Base-by-base conservation (phyloP, 176 grass and related monocot genomes). In the Typha latifolia region DNA sequence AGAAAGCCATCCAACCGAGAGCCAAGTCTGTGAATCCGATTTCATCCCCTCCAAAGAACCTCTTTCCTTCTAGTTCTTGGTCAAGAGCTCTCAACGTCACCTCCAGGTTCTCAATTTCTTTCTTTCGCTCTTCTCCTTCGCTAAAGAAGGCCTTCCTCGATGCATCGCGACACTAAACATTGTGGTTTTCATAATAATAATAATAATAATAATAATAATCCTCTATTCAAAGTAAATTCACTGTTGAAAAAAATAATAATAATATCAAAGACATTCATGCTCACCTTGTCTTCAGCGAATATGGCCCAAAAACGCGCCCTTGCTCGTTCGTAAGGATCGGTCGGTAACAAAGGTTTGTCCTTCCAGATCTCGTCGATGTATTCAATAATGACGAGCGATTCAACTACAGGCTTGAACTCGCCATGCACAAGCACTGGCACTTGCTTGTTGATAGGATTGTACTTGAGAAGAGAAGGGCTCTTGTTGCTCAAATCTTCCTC, bases 1-100 rank as follows among this genome's bases (percentile, higher is more conserved):
- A 93, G 31, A 19, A 63, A 16, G 76, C 56, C 0, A 83, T 1
- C 13, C 47, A 21, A 5, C 66, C 3, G 4, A 63, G 73, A 3
- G 31, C 73, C 9, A 94, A 52, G 74, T 94, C 90, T 0, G 62
- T 59, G 5, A 70, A 11, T 2, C 86, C 82, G 1, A 95, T 64
- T 14, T 51, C 4, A 0, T 86, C 80, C 4, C 90, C 82, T 12
- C 74, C 77, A 24, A 95, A 86, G 14, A 86, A 95, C 51, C 62
- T 81, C 66, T 74, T 80, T 21, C 77, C 77, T 66, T 80, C 19
- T 0, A 80, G 15, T 62, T 72, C 69, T 72, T 80, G 49, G 2
- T 80, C 77, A 7, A 80, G 68, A 49, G 29, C 69, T 67, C 72
- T 80, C 62, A 80, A 13, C 26, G 53, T 62, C 19, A 24, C 69